phyloP scores from a whole-genome alignment of 2,329 filamentous ascomycete species.

The Colletotrichum liriopes region DNA sequence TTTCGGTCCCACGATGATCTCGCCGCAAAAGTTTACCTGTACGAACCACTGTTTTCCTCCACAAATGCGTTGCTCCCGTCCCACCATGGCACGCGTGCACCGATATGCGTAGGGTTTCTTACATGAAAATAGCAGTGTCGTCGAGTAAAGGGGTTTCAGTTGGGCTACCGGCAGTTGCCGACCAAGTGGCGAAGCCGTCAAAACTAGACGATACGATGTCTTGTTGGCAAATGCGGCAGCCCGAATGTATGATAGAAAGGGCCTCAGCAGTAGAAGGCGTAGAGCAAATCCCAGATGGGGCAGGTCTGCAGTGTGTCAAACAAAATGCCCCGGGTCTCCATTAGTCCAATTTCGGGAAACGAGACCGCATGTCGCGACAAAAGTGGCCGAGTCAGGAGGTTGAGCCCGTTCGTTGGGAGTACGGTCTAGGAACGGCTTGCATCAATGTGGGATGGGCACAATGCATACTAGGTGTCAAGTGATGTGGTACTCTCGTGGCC shows the following conservation, averaged over 20 bases:
- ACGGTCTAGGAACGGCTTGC: not conserved
- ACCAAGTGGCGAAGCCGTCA: not conserved
- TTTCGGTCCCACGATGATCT: not conserved
- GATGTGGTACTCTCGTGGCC: not conserved
- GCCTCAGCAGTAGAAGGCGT: not conserved
- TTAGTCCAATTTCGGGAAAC: not conserved
- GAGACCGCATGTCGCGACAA: not conserved
- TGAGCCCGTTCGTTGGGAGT: not conserved
- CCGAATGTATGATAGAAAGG: not conserved
- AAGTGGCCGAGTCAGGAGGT: not conserved
- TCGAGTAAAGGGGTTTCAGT: not conserved
- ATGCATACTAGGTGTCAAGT: not conserved
- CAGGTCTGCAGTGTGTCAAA: not conserved
- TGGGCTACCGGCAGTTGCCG: not conserved
- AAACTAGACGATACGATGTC: not conserved
- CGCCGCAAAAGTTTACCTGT: not conserved
- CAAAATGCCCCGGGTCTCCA: not conserved
- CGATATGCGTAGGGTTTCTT: not conserved
- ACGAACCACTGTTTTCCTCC: conserved; percentile 4
- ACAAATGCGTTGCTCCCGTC: not conserved
- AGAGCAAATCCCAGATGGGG: not conserved
- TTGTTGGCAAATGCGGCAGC: no score
- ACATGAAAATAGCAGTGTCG: not conserved
- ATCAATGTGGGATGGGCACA: not conserved
- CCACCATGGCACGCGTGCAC: not conserved